phyloP scores from a whole-genome alignment of 495 filamentous ascomycete species.

The Sporormia fimetaria region DNA sequence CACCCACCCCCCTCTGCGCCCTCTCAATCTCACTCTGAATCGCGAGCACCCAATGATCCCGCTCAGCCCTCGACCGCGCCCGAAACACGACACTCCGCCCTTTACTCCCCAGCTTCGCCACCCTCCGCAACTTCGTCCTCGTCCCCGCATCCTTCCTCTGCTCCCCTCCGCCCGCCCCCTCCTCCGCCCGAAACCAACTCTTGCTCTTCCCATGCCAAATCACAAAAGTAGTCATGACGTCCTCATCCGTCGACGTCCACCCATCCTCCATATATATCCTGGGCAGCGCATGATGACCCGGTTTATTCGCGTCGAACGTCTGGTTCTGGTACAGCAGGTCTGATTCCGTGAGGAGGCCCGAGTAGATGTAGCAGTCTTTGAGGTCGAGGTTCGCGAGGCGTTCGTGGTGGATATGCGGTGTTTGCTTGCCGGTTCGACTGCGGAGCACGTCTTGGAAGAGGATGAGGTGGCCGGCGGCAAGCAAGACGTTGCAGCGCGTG shows the following conservation, averaged over 20 bases:
- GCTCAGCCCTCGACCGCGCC: constrained; percentile 56
- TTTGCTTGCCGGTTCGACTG: constrained; percentile 43
- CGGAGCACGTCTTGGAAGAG: constrained; percentile 54
- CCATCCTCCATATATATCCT: constrained; percentile 53
- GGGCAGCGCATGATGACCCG: constrained; percentile 53
- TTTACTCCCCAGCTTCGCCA: constrained; percentile 43
- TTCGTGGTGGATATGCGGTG: constrained; percentile 54
- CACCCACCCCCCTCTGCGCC: constrained; percentile 40
- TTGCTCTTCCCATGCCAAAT: constrained; percentile 56
- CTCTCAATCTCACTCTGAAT: constrained; percentile 65
- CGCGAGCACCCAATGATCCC: constrained; percentile 65
- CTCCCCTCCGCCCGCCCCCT: constrained; percentile 31
- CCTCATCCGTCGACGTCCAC: constrained; percentile 59
- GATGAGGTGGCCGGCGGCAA: constrained; percentile 51
- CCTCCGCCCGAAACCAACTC: constrained; percentile 45
- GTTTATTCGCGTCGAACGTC: constrained; percentile 57
- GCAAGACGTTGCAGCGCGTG: constrained; percentile 49
- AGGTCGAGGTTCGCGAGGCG: constrained; percentile 49
- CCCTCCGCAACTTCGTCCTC: constrained; percentile 32
- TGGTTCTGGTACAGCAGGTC: constrained; percentile 59
- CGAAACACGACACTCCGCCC: constrained; percentile 63
- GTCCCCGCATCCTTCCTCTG: constrained; percentile 23
- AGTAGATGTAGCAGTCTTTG: constrained; percentile 62
- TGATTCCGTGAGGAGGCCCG: constrained; percentile 52
- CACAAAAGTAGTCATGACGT: constrained; percentile 61